phyloP scores from a whole-genome alignment of 139 green algal genomes.

The Bryopsis sp. region DNA sequence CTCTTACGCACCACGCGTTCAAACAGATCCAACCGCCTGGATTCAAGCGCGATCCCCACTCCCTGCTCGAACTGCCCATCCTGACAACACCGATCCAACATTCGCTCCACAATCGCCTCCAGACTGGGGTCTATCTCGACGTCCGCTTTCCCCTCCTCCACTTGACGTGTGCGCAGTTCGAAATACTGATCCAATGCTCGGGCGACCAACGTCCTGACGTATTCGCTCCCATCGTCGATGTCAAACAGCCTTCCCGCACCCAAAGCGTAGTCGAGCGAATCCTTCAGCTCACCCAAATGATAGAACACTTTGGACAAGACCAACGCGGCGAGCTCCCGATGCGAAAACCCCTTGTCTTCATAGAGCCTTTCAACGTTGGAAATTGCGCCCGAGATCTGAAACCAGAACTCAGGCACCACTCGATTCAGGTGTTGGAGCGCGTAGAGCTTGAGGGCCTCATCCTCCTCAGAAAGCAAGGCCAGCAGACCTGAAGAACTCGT shows the following conservation, averaged over 20 bases:
- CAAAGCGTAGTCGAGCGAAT: constrained; percentile 90
- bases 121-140: constrained; percentile 71
- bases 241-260: constrained; percentile 88
- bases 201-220: constrained; percentile 89
- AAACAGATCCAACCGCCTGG: constrained; percentile 77
- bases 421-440: constrained; percentile 65
- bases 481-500: constrained; percentile 69
- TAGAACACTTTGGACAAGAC: constrained; percentile 99
- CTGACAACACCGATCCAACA: constrained; percentile 77
- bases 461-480: constrained; percentile 80
- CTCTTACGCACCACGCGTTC: constrained; percentile 40
- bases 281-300: constrained; percentile 92
- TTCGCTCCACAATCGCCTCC: constrained; percentile 81
- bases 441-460: constrained; percentile 64
- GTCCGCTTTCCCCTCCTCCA: constrained; percentile 20
- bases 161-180: constrained; percentile 44
- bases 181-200: constrained; percentile 95
- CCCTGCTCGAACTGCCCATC: constrained; percentile 88
- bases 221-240: constrained; percentile 77
- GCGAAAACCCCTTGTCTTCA: constrained; percentile 88
- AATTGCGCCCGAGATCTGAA: constrained; percentile 81
- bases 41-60: constrained; percentile 88
- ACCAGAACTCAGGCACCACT: constrained; percentile 75
- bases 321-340: constrained; percentile 86
- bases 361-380: constrained; percentile 81